Base-by-base conservation (phyloP, 306 rosid species). In the Rosa multiflora region DNA sequence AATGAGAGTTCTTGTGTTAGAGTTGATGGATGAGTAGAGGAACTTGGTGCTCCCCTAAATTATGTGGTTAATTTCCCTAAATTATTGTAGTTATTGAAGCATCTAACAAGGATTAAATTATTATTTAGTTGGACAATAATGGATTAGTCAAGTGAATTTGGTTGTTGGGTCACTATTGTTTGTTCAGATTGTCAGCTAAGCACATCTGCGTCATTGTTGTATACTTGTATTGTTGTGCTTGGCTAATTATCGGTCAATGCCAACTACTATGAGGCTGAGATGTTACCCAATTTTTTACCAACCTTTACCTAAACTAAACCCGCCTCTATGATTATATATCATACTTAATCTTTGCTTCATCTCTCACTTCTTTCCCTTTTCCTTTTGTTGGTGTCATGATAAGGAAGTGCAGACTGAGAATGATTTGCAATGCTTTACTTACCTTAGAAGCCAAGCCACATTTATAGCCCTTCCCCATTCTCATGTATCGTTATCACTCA, bases 361-460 rank as follows among this genome's bases (percentile, higher is more conserved):
- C 52, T n/a, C 14, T 35, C 35, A 32, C 20, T 37, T 5, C 4
- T 35, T 51, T 72, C 44, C 79, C 20, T 56, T 47, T 70, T 12
- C 42, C 48, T 66, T 48, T 18, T 67, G 15, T 39, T 39, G 29
- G 29, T 67, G 49, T 77, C 61, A 70, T 83, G n/a, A 85, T 80
- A 32, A 32, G 37, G 37, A 42, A 63, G 10, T 56, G 43, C 17
- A 43, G 72, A 71, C 47, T 17, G 23, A 39, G 74, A 66, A 62
- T 85, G 83, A 83, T 81, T 72, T 49, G 40, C 51, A 17, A 10
- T 55, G 21, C 67, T 72, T 44, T 26, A n/a, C 91, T 93, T 93
- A 58, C 48, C 93, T 89, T 91, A 52, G 81, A 93, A 88, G 94
- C 81, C 82, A 93, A 89, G 92, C 86, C 46, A 91, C 59, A 89